Evolutionary conservation across 1,284 basidiomycete species (phyloP).

Genomic region (Leccinum fuscescens): DNA sequence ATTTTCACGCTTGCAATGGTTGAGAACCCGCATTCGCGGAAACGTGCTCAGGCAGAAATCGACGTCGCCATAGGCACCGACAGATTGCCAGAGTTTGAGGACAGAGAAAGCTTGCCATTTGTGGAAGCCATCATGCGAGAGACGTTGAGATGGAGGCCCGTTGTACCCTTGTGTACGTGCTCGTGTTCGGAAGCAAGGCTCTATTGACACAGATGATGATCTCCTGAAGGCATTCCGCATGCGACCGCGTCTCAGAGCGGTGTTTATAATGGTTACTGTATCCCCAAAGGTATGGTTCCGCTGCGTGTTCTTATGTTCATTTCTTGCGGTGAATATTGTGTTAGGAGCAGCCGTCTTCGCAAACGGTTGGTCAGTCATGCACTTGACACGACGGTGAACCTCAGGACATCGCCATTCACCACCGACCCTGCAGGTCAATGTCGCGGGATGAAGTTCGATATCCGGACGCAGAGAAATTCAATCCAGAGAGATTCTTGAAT

Average conservation of each 20-base stretch:
- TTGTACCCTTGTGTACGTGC: background rate
- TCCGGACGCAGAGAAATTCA: slow-evolving; percentile 14
- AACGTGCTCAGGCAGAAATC: background rate
- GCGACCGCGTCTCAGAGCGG: too few species aligned
- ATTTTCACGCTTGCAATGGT: slow-evolving; percentile 35
- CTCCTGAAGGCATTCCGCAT: too few species aligned
- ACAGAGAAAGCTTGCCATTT: too few species aligned
- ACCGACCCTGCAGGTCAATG: background rate
- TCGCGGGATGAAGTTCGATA: slow-evolving; percentile 6
- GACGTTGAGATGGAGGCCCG: slow-evolving; percentile 22
- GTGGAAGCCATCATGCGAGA: too few species aligned
- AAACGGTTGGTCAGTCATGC: too few species aligned
- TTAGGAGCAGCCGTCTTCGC: too few species aligned
- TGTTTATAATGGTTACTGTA: too few species aligned
- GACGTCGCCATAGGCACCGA: background rate
- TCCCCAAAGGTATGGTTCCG: too few species aligned
- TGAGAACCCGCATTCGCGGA: slow-evolving; percentile 25
- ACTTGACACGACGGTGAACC: background rate
- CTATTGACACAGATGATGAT: too few species aligned
- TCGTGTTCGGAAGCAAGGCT: background rate
- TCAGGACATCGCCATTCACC: background rate
- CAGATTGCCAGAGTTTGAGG: slow-evolving; percentile 34
- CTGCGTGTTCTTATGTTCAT: too few species aligned
- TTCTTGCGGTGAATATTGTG: too few species aligned
- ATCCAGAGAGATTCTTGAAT: slow-evolving; percentile 20